Percentiles rank a stretch among this genome's conserved stretches.
These are phyloP conservation scores for Bolboschoenoplectus hybrid DNA, from an alignment of 202 grass and related monocot genomes.

Conservation along the genomic window DNA sequence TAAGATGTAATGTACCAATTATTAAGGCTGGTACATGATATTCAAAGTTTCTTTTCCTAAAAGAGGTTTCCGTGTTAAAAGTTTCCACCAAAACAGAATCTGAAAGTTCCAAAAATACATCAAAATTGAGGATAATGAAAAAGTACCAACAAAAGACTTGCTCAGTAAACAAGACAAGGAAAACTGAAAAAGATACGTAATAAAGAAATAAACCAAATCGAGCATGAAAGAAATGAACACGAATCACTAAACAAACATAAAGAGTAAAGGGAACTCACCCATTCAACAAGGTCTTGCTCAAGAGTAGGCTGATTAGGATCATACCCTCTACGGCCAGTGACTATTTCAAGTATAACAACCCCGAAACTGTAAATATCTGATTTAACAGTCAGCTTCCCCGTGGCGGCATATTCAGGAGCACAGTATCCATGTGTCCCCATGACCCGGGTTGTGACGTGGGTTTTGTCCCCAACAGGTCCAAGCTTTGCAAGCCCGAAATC, in stretches of 20 bases:
- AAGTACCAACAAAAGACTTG: not conserved
- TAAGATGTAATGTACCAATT: not conserved
- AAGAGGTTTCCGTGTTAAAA: not conserved
- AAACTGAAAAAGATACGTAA: not conserved
- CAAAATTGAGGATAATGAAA: not conserved
- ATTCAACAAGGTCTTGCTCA: conserved; percentile 68
- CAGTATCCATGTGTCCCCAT: conserved; percentile 90
- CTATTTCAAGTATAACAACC: conserved; percentile 76
- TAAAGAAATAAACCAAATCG: not conserved
- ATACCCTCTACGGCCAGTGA: conserved; percentile 70
- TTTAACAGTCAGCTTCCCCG: conserved; percentile 71
- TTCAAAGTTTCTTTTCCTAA: not conserved
- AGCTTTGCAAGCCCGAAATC: conserved; percentile 87
- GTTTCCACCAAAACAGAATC: not conserved
- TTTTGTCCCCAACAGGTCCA: conserved; percentile 72
- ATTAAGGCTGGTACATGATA: not conserved
- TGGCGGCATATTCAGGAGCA: conserved; percentile 76
- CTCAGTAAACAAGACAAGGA: not conserved
- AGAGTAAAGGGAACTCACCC: conserved; percentile 57
- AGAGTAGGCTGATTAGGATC: conserved; percentile 55
- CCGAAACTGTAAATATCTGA: conserved; percentile 94
- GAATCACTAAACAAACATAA: not conserved
- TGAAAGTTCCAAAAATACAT: not conserved
- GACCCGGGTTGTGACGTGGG: conserved; percentile 82
- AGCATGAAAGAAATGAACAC: not conserved